Evolutionary conservation across 139 green algal species (phyloP), one percentile per base, ranked within the genome.

Genomic region (Coelastrella sp.): DNA sequence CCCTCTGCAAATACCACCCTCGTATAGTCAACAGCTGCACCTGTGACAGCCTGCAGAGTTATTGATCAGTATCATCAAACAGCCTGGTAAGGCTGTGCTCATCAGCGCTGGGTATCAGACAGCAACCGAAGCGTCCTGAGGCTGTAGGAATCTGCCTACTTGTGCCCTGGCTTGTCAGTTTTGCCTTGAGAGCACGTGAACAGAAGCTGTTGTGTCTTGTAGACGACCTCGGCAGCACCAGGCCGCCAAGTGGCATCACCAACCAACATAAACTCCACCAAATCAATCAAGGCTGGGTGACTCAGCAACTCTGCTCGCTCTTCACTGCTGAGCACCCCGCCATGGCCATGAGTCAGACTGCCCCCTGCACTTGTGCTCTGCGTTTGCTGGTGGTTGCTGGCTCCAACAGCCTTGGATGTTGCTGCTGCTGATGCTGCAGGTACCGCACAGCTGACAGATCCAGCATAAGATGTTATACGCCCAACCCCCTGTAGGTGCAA

Each of bases 211-310:
- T 82, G 75, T 30, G 53, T n/a, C 41, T 53, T 82, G 35, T 5
- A 40, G 2, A 84, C 41, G 84, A 81, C 50, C 40, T 81, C 77
- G 11, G 63, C 23, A 25, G 91, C 76, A 1, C 84, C 81, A 35
- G 92, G 91, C 5, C 92, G 82, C 59, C 88, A 86, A 7, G 30
- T 41, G 0, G 82, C 68, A n/a, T 95, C 88, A 23, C 92, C 84
- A 13, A 94, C 76, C 25, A 95, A 86, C 60, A 94, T 93, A 71
- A 71, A 94, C 3, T 88, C 53, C n/a, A 95, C 77, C 72, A 95
- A 80, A 2, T 90, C 77, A 53, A 86, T 78, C 19, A 53, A 15
- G 13, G 25, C 66, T 25, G 25, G 21, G n/a, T 86, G 34, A 2
- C 7, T 2, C 23, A 7, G n/a, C 5, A 79, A 50, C 8, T 43